Evolutionary conservation across 2,329 filamentous ascomycete genomes (phyloP), one percentile per base, ranked within the genome.

Genomic region (Penicillium decumbens): DNA sequence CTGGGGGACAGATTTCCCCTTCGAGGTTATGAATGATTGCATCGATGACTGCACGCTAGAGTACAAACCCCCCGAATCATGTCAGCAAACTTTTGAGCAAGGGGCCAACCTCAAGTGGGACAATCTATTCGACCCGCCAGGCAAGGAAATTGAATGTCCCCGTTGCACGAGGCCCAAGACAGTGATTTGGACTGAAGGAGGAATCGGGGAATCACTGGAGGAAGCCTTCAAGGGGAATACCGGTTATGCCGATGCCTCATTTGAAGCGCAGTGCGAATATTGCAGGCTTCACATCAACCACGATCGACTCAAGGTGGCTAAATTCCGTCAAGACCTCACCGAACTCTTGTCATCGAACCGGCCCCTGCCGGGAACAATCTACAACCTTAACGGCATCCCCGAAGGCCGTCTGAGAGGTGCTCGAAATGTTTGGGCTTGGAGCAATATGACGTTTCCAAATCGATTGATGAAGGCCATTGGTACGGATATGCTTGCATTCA

Each of bases 361-460:
- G 1, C 81, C 85, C 0, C 80, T 91, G 73, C 82, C 84, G 0
- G 86, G 87, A 1, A 87, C 85, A 0, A 65, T 88, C 1, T 73
- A 89, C 8, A 74, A 80, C 3, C 66, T 76, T 0, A 64, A 70
- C 1, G 87, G 85, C 0, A 65, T 72, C 10, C 79, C 82, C 1
- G 50, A 55, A 25, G 50, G 52, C 9, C 29, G 52, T 9, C 25
- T 24, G 12, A 12, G 3, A 9, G 23, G 13, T 0, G 12, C 6
- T 3, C 7, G n/a, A 9, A 38, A 20, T 18, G 15, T 24, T 3
- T 49, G 1, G 13, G n/a, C 15, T 2, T 28, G 45, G 13, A 24
- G 7, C 1, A 30, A 37, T 13, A 1, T 65, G 71, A 28, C 52
- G 35, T 61, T 60, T 20, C 53, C 57, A 6, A 56, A 40, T 33